Percentiles rank a stretch among this genome's conserved stretches.
phyloP scores from a whole-genome alignment of 306 rosid genomes.

The Myrica gale region DNA sequence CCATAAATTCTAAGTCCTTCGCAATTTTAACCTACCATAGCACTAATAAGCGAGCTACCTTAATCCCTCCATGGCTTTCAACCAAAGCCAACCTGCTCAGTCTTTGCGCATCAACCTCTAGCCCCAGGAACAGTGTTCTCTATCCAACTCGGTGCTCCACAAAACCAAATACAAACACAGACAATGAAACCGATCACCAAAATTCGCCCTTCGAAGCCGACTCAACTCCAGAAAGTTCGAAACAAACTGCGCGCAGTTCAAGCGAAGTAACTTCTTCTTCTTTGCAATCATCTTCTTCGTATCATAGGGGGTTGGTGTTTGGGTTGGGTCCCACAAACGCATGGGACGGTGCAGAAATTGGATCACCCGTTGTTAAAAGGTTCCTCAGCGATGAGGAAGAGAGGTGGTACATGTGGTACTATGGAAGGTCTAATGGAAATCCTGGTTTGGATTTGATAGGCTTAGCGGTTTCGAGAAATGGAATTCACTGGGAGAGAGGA shows the following conservation, averaged over 20 bases:
- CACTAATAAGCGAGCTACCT: constrained; percentile 32
- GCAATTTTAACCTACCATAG: constrained; percentile 36
- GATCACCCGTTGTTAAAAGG: constrained; percentile 74
- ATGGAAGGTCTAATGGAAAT: constrained; percentile 49
- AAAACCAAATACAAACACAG: constrained; percentile 51
- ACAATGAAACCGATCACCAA: constrained; percentile 36
- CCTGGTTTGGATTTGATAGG: constrained; percentile 53
- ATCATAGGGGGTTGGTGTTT: constrained; percentile 59
- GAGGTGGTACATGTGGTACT: constrained; percentile 88
- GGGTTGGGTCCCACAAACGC: constrained; percentile 51
- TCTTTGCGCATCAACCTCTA: constrained; percentile 20
- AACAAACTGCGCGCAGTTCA: constrained; percentile 19
- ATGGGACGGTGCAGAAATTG: constrained; percentile 69
- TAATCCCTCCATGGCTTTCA: constrained; percentile 35
- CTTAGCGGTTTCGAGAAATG: constrained; percentile 77
- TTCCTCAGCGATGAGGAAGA: constrained; percentile 73
- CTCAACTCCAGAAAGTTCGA: constrained; percentile 30
- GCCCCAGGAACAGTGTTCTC: constrained; percentile 31
- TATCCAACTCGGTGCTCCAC: constrained; percentile 54
- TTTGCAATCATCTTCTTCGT: constrained; percentile 17
- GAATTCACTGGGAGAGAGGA: constrained; percentile 86
- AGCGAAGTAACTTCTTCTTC: constrained; percentile 32
- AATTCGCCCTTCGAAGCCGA: constrained; percentile 28
- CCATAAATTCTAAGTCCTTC: constrained; percentile 33
- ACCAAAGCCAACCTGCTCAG: constrained; percentile 33